These are phyloP conservation scores for Calycina marina DNA, from an alignment of 2,329 filamentous ascomycete species.

Conservation along the genomic window DNA sequence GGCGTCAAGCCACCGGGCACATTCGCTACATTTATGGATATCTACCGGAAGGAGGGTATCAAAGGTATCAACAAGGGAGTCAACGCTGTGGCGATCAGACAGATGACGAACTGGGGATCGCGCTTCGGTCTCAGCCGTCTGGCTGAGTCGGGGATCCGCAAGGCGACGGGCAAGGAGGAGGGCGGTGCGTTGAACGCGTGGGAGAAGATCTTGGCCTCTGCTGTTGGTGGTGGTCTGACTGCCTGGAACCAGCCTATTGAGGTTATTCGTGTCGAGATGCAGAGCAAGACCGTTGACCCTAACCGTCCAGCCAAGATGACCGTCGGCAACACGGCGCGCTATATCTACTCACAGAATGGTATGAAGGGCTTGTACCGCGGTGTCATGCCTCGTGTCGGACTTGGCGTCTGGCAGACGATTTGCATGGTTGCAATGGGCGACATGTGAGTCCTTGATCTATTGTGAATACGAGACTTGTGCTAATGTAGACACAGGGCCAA, in stretches of 20 bases:
- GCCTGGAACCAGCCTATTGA: conserved; percentile 99
- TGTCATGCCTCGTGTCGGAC: conserved; percentile 82
- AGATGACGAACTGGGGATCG: conserved; percentile 99
- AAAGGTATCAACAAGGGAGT: conserved; percentile 96
- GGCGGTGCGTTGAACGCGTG: conserved; percentile 59
- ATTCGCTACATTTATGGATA: conserved; percentile 90
- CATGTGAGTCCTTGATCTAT: conserved; percentile 47
- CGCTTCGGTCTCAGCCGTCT: conserved; percentile 88
- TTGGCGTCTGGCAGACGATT: conserved; percentile 97
- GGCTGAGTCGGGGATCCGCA: conserved; percentile 78
- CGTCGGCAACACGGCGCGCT: conserved; percentile 68
- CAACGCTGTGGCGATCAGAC: conserved; percentile 94
- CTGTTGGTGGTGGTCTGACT: conserved; percentile 80
- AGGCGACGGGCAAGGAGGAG: conserved; percentile 61
- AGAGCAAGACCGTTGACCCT: conserved; percentile 95
- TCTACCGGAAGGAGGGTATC: conserved; percentile 90
- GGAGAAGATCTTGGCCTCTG: conserved; percentile 83
- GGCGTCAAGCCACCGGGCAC: conserved; percentile 82
- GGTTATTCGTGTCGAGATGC: conserved; percentile 99
- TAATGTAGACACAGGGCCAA: conserved; percentile 40
- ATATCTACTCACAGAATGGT: conserved; percentile 86
- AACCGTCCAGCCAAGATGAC: conserved; percentile 99
- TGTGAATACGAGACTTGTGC: conserved; percentile 2
- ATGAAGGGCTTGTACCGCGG: conserved; percentile 89
- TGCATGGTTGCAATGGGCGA: conserved; percentile 99